These are phyloP conservation scores for Pseudocercospora musae DNA, from an alignment of 2,329 filamentous ascomycete species.

Conservation along the genomic window DNA sequence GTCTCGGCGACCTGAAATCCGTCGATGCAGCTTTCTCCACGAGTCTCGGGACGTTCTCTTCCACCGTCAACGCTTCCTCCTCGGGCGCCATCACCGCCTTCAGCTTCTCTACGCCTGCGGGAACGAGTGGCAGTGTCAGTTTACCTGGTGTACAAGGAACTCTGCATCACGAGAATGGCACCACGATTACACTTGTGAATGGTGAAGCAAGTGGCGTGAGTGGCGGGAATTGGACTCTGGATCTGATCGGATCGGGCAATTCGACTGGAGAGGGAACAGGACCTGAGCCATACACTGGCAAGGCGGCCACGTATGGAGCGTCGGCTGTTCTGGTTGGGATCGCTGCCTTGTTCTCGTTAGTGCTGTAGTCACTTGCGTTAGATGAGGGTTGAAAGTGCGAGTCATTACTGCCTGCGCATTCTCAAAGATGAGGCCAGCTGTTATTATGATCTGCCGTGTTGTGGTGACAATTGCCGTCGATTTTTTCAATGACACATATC, in stretches of 20 bases:
- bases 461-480: neutral
- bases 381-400: neutral
- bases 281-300: neutral
- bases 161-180: slow-evolving; percentile 38
- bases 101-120: slow-evolving; percentile 30
- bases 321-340: neutral
- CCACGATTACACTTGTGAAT: slow-evolving; percentile 23
- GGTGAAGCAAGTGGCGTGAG: slow-evolving; percentile 23
- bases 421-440: neutral
- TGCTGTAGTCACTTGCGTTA: neutral
- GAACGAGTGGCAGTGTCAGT: slow-evolving; percentile 33
- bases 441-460: neutral
- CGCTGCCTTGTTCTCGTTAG: neutral
- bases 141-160: slow-evolving; percentile 40
- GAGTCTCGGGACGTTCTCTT: slow-evolving; percentile 42
- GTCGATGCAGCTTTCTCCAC: slow-evolving; percentile 49
- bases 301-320: neutral
- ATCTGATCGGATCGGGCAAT: slow-evolving; percentile 5
- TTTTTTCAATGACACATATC: neutral
- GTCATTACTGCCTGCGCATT: neutral
- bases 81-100: slow-evolving; percentile 18
- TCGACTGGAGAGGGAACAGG: neutral
- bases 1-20: slow-evolving; percentile 43
- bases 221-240: slow-evolving; percentile 30
- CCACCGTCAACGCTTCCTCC: slow-evolving; percentile 32